Base-by-base conservation (phyloP, 768 basidiomycete species). In the Phylloporus sp. region DNA sequence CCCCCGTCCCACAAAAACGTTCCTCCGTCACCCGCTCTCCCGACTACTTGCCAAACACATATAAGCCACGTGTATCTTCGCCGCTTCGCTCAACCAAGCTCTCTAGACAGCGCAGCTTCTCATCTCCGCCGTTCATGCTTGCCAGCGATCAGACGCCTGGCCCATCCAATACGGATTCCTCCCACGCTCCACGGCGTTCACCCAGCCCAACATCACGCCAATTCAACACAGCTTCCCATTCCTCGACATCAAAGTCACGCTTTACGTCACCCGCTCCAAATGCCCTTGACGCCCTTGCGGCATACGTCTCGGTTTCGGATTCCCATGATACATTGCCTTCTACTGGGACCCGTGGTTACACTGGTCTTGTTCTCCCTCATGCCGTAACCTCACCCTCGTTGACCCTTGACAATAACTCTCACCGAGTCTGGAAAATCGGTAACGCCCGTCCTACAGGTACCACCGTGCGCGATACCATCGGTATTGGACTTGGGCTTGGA, bases 341-440 rank as follows among this genome's bases (percentile, higher is more conserved):
- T 16, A 72, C 75, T n/a, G 83, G 80, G 1, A 84, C 80, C 2
- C 80, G 74, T 47, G 82, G 81, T 16, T 82, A 77, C 54, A 77
- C 79, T 7, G 72, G 74, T 20, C 76, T 84, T 22, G 70, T 77
- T 8, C 75, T 83, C 9, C 81, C 81, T 24, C 76, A 75, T 26
- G 67, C 69, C 1, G 45, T 59, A 49, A 54, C 59, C 5, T 60
- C 66, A 0, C 57, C 67, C 5, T 51, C 64, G 15, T 26, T 62
- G 34, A 44, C 55, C 5, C 49, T 56, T 26, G 42, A 50, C 13
- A 43, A 48, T 27, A 43, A 28, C 15, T 53, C 67, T 26, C 47
- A 38, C 16, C 58, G 69, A 24, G 54, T 60, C 13, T 67, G 67
- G 69, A 68, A 58, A 35, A 50, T 56, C 20, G 57, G 62, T 31